Conservation (phyloP, 2,329 filamentous ascomycete species). For the Plenodomus tracheiphilus region DNA sequence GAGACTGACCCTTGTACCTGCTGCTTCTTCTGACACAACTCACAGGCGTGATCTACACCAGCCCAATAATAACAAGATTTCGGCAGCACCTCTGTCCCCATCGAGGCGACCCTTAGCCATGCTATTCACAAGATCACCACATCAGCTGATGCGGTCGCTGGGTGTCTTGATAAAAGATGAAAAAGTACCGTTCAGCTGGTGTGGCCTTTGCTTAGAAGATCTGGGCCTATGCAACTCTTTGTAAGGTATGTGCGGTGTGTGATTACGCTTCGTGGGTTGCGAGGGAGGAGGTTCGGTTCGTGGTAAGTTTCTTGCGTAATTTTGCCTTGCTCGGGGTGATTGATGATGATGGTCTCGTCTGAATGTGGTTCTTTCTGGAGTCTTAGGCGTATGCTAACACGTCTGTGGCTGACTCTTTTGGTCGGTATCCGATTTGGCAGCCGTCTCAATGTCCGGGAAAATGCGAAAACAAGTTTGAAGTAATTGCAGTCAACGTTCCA, state of each 20-base stretch:
- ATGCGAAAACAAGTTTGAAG: too few species aligned
- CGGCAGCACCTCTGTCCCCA: constrained; percentile 5
- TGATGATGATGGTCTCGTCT: too few species aligned
- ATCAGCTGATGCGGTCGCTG: neutral
- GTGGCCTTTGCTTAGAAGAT: constrained; percentile 9
- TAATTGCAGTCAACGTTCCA: too few species aligned
- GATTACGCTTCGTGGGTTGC: constrained; percentile 1
- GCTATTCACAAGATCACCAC: constrained; percentile 4
- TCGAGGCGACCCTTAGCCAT: constrained; percentile 11
- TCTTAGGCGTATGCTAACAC: too few species aligned
- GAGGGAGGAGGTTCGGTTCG: constrained; percentile 4
- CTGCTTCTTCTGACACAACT: constrained; percentile 2
- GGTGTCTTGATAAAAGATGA: neutral
- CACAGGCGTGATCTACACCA: constrained; percentile 1
- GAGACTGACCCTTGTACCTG: constrained; percentile 2
- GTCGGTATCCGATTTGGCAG: too few species aligned
- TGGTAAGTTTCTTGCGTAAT: constrained; percentile 2
- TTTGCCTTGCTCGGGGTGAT: neutral
- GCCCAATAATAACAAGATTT: constrained; percentile 1
- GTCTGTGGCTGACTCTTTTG: too few species aligned
- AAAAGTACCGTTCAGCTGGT: constrained; percentile 6
- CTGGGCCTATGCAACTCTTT: constrained; percentile 11
- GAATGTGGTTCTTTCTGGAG: too few species aligned
- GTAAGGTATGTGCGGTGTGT: constrained; percentile 7
- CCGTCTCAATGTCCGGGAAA: too few species aligned